A percentile compares a stretch with the other conserved stretches of the same genome.
phyloP scores from a whole-genome alignment of 2,329 filamentous ascomycete species.

The Cytospora mali region DNA sequence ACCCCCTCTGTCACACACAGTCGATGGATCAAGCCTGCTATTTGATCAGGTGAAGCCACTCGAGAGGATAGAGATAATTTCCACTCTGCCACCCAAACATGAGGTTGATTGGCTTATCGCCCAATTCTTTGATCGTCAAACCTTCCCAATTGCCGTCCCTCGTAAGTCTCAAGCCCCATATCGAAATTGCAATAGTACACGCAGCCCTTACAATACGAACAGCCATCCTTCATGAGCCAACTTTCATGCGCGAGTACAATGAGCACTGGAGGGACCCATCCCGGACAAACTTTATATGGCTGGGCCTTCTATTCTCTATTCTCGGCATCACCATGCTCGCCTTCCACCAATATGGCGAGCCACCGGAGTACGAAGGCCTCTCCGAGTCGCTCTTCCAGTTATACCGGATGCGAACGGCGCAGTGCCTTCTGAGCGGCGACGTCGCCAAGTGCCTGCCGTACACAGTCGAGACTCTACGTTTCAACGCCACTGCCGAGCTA shows the following conservation, averaged over 20 bases:
- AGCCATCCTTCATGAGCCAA: constrained; percentile 47
- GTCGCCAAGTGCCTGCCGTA: constrained; percentile 53
- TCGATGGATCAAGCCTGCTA: constrained; percentile 35
- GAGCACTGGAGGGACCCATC: constrained; percentile 51
- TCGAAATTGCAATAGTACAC: too few species aligned
- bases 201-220: constrained; percentile 19
- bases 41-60: constrained; percentile 33
- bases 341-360: constrained; percentile 55
- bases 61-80: constrained; percentile 34
- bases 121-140: constrained; percentile 35
- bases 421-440: constrained; percentile 54
- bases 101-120: constrained; percentile 33
- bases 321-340: constrained; percentile 57
- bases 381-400: constrained; percentile 51
- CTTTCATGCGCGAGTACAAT: constrained; percentile 53
- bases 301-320: constrained; percentile 56
- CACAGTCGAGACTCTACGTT: constrained; percentile 55
- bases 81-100: constrained; percentile 33
- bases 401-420: constrained; percentile 53
- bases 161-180: constrained; percentile 33
- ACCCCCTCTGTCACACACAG: constrained; percentile 32
- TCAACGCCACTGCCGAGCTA: constrained; percentile 56
- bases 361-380: constrained; percentile 51
- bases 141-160: constrained; percentile 32
- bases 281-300: constrained; percentile 53